Evolutionary conservation across 495 filamentous ascomycete species (phyloP).

Genomic region (Penicillium bovifimosum): DNA sequence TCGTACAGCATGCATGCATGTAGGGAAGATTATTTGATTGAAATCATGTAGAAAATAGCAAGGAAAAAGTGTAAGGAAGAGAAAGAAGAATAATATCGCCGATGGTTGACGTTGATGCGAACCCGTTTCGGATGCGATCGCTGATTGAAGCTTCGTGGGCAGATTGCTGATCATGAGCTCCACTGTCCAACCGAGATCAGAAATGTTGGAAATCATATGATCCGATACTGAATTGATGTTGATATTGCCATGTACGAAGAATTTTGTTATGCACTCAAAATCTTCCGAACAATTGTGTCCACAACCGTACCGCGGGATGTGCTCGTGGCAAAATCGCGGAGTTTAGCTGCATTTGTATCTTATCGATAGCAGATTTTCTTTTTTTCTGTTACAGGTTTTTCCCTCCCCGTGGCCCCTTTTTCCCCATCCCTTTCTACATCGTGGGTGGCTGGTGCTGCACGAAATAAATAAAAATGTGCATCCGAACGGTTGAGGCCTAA

Average conservation of each 20-base stretch:
- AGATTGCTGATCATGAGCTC: slow-evolving; percentile 11
- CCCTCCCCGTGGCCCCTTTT: background rate
- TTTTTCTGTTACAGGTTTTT: background rate
- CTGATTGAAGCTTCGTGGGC: slow-evolving; percentile 10
- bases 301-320: slow-evolving; percentile 8
- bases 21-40: background rate
- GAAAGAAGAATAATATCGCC: background rate
- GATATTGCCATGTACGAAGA: too few relatives aligned
- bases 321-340: slow-evolving; percentile 23
- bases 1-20: background rate
- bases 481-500: background rate
- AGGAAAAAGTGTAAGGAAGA: background rate
- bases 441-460: slow-evolving; percentile 6
- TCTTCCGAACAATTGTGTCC: slow-evolving; percentile 7
- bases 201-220: background rate
- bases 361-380: background rate
- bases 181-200: background rate
- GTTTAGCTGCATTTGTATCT: slow-evolving; percentile 2
- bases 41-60: background rate
- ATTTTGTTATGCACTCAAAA: background rate
- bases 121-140: slow-evolving; percentile 4
- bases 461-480: slow-evolving; percentile 3
- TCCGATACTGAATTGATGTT: too few relatives aligned
- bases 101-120: background rate
- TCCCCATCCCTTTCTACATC: background rate